phyloP scores from a whole-genome alignment of 495 filamentous ascomycete genomes.

The Trichoderma virens region DNA sequence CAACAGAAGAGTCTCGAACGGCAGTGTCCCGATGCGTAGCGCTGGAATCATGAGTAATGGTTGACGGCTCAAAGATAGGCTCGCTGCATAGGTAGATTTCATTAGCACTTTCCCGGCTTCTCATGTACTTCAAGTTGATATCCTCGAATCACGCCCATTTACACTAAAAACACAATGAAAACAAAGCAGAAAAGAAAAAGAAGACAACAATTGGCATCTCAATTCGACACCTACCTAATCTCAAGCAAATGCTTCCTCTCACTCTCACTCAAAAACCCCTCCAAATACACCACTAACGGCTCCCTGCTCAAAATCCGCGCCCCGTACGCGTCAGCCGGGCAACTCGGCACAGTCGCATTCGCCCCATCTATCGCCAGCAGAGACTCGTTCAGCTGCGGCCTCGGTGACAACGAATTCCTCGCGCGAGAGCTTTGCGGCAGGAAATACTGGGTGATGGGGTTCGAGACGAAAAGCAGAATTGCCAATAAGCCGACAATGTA shows the following conservation, averaged over 20 bases:
- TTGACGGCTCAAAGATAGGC: conserved; percentile 35
- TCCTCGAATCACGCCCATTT: too few species aligned
- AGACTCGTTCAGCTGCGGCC: conserved; percentile 33
- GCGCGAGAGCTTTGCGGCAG: neutral
- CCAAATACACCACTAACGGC: conserved; percentile 39
- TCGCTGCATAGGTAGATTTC: conserved; percentile 18
- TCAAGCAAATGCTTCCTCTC: conserved; percentile 35
- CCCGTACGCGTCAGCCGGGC: conserved; percentile 26
- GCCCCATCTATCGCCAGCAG: conserved; percentile 32
- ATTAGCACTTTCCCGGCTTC: too few species aligned
- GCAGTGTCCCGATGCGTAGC: conserved; percentile 24
- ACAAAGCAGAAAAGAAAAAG: neutral
- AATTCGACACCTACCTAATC: conserved; percentile 26
- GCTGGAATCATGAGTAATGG: conserved; percentile 32
- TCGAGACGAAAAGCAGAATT: conserved; percentile 19
- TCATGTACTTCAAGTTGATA: too few species aligned
- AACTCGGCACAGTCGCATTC: conserved; percentile 22
- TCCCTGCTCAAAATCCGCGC: conserved; percentile 35
- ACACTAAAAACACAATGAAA: neutral
- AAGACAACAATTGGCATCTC: neutral
- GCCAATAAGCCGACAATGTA: conserved; percentile 22
- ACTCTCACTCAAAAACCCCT: conserved; percentile 30
- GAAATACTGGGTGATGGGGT: conserved; percentile 19
- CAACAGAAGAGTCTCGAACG: conserved; percentile 40
- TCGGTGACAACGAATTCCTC: conserved; percentile 18